These are phyloP conservation scores for Orbilia quercus DNA, from an alignment of 2,329 filamentous ascomycete genomes.

Conservation along the genomic window DNA sequence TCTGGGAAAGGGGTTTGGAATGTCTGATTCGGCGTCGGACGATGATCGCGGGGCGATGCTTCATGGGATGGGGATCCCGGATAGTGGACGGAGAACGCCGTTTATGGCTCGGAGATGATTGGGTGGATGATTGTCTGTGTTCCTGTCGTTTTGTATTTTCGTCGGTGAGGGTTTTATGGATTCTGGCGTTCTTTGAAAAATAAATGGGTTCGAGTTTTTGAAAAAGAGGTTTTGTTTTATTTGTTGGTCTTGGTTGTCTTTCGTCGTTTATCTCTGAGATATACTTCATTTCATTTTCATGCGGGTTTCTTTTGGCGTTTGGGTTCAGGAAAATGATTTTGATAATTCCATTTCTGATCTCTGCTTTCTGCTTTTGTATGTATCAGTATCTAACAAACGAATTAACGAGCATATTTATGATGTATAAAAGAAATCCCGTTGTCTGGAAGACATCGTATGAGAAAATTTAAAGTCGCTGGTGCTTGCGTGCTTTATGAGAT, in stretches of 20 bases:
- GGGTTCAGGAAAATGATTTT: neutral
- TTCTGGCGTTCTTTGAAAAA: slow-evolving; percentile 24
- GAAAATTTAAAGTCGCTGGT: too few species aligned
- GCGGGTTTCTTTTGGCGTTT: neutral
- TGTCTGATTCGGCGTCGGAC: slow-evolving; percentile 22
- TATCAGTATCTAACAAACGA: neutral
- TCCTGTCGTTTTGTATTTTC: slow-evolving; percentile 10
- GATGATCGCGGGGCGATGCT: slow-evolving; percentile 42
- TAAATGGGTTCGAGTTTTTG: neutral
- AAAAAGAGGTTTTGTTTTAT: neutral
- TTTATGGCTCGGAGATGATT: slow-evolving; percentile 15
- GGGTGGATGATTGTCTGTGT: neutral
- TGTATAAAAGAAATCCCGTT: too few species aligned
- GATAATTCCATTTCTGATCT: too few species aligned
- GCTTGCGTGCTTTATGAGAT: too few species aligned
- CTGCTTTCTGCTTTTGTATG: neutral
- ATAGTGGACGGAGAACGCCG: slow-evolving; percentile 22
- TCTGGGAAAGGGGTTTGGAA: slow-evolving; percentile 28
- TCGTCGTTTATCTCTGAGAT: neutral
- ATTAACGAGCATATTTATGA: neutral
- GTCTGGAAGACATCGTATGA: too few species aligned
- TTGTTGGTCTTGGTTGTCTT: neutral
- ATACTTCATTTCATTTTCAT: neutral
- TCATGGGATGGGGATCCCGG: slow-evolving; percentile 16
- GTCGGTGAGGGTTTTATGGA: slow-evolving; percentile 13